Percentiles rank a stretch among this genome's conserved stretches.
These are phyloP conservation scores for Metarhizium sp. DNA, from an alignment of 2,329 filamentous ascomycete genomes.

Conservation along the genomic window DNA sequence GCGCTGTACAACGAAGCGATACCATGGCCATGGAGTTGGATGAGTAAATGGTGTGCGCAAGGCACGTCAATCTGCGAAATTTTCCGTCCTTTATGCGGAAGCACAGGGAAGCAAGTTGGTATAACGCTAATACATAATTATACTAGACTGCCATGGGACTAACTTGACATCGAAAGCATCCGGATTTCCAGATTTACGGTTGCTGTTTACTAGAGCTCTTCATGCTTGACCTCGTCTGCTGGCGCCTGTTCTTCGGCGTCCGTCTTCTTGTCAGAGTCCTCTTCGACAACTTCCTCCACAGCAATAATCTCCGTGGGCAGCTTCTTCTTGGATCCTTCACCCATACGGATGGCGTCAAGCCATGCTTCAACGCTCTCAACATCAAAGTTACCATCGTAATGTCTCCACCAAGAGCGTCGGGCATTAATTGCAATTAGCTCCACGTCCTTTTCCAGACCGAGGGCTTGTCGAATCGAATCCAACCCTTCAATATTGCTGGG, in stretches of 20 bases:
- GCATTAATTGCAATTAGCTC: conserved; percentile 78
- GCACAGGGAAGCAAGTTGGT: not conserved
- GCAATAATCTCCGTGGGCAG: conserved; percentile 52
- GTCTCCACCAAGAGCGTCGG: conserved; percentile 78
- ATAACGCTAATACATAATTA: not conserved
- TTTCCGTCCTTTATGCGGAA: not conserved
- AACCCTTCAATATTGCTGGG: conserved; percentile 36
- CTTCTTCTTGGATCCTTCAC: conserved; percentile 73
- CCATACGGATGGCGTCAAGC: conserved; percentile 86
- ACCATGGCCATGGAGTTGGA: conserved; percentile 44
- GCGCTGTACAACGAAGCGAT: conserved; percentile 38
- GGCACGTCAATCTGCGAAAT: not conserved
- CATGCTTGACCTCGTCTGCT: conserved; percentile 26
- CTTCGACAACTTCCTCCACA: conserved; percentile 28
- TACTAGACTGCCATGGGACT: not conserved
- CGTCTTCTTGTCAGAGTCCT: not conserved
- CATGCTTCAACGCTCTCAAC: conserved; percentile 63
- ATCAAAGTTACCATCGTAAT: conserved; percentile 55
- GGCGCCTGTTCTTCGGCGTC: conserved; percentile 12
- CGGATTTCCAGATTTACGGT: not conserved
- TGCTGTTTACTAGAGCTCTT: conserved; percentile 36
- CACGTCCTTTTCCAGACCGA: conserved; percentile 52
- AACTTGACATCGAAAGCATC: not conserved
- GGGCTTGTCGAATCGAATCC: conserved; percentile 33
- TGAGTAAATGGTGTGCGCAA: not conserved